Conservation (phyloP, 257 asterid genomes). For the Nicotiana obtusifolia region DNA sequence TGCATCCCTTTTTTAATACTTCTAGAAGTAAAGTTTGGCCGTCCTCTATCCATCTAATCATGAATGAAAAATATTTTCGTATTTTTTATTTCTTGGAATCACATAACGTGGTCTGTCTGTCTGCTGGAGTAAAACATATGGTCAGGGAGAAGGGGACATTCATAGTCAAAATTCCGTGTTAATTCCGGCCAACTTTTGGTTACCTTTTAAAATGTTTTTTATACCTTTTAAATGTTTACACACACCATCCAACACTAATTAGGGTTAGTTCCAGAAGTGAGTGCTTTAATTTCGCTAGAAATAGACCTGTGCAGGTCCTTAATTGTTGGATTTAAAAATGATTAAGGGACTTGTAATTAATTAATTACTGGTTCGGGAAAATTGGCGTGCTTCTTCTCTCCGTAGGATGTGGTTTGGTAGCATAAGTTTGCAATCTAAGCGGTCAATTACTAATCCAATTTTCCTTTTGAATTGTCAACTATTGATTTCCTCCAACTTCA, state of each 20-base stretch:
- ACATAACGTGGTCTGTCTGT: background rate
- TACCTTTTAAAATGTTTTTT: background rate
- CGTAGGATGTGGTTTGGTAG: background rate
- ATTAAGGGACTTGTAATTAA: background rate
- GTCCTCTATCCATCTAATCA: background rate
- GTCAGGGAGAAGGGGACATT: background rate
- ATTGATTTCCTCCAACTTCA: background rate
- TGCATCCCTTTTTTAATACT: too few relatives aligned
- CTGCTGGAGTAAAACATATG: background rate
- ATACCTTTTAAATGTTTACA: background rate
- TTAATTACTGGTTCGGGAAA: too few relatives aligned
- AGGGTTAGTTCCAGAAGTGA: slow-evolving; percentile 9
- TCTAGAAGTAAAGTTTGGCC: too few relatives aligned
- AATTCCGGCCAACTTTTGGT: background rate
- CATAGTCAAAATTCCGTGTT: background rate
- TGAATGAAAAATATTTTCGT: background rate
- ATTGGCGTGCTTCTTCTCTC: too few relatives aligned
- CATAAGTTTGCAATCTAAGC: background rate
- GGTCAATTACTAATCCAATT: background rate
- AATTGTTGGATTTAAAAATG: background rate
- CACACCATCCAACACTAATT: background rate
- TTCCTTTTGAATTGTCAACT: background rate
- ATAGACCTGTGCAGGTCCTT: background rate
- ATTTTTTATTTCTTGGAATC: background rate
- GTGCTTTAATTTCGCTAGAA: slow-evolving; percentile 11